These are phyloP conservation scores for Brassica hybrid DNA, from an alignment of 441 rosid genomes.

Conservation along the genomic window DNA sequence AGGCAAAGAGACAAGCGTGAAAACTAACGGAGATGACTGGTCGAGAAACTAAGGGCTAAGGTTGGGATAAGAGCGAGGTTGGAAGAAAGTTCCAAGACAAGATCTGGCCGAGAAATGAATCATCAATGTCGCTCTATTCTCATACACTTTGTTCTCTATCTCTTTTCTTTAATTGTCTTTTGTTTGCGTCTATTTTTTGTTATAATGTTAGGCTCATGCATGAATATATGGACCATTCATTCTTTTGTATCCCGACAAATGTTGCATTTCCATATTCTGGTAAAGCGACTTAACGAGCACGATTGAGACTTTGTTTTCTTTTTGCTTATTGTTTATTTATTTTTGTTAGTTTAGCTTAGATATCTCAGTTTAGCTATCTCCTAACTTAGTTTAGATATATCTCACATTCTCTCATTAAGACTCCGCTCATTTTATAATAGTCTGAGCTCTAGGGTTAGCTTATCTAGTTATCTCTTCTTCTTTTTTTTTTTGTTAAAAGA, in stretches of 20 bases:
- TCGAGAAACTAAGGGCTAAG: conserved; percentile 32
- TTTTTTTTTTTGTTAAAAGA: too few relatives aligned
- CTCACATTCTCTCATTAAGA: neutral
- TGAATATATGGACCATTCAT: conserved; percentile 35
- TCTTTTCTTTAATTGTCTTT: neutral
- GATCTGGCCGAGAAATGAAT: conserved; percentile 35
- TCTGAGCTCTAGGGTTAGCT: neutral
- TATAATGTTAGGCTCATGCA: conserved; percentile 33
- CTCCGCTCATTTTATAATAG: neutral
- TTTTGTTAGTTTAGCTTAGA: neutral
- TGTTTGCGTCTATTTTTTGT: neutral
- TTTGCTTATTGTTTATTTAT: neutral
- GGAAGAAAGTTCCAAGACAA: conserved; percentile 39
- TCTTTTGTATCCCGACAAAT: conserved; percentile 30
- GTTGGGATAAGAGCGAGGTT: conserved; percentile 36
- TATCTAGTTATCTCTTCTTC: neutral
- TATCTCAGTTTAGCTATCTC: neutral
- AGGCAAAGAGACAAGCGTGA: conserved; percentile 33
- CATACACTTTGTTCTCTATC: conserved; percentile 27
- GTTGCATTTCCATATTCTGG: conserved; percentile 28
- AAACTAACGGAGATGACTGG: conserved; percentile 24
- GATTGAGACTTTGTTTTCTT: conserved; percentile 12
- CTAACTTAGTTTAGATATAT: neutral
- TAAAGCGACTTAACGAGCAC: conserved; percentile 36
- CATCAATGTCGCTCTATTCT: conserved; percentile 33